These are phyloP conservation scores for Raphidocelis subcapitata DNA, from an alignment of 139 green algal genomes.

Conservation along the genomic window DNA sequence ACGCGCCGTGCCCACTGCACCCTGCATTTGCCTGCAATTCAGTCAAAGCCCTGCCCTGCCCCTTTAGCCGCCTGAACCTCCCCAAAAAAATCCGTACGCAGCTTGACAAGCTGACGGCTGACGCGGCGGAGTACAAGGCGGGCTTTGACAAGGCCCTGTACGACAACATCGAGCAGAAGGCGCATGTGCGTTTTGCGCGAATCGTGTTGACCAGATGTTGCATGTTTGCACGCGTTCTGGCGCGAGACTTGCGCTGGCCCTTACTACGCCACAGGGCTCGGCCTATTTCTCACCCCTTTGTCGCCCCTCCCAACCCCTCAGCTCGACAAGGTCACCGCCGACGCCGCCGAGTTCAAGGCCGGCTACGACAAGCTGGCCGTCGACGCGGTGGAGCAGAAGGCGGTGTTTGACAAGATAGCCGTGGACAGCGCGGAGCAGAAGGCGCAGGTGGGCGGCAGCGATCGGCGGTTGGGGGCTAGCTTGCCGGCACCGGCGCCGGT, in stretches of 20 bases:
- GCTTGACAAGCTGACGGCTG: slow-evolving; percentile 12
- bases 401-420: slow-evolving; percentile 17
- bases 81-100: background rate
- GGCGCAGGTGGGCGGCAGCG: background rate
- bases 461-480: no score
- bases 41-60: no score
- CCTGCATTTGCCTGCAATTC: no score
- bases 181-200: background rate
- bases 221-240: no score
- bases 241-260: no score
- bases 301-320: no score
- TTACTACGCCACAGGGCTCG: no score
- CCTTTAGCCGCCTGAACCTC: no score
- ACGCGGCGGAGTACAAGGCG: slow-evolving; percentile 18
- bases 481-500: no score
- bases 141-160: slow-evolving; percentile 12
- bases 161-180: slow-evolving; percentile 6
- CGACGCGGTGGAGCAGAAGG: slow-evolving; percentile 6
- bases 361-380: slow-evolving; percentile 3
- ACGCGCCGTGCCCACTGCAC: no score
- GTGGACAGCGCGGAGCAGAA: slow-evolving; percentile 9
- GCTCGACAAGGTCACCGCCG: slow-evolving; percentile 7
- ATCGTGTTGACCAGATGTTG: no score
- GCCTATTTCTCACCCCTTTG: no score
- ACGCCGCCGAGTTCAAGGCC: slow-evolving; percentile 13